These are phyloP conservation scores for Telfairia occidentalis DNA, from an alignment of 331 rosid species.

Conservation along the genomic window DNA sequence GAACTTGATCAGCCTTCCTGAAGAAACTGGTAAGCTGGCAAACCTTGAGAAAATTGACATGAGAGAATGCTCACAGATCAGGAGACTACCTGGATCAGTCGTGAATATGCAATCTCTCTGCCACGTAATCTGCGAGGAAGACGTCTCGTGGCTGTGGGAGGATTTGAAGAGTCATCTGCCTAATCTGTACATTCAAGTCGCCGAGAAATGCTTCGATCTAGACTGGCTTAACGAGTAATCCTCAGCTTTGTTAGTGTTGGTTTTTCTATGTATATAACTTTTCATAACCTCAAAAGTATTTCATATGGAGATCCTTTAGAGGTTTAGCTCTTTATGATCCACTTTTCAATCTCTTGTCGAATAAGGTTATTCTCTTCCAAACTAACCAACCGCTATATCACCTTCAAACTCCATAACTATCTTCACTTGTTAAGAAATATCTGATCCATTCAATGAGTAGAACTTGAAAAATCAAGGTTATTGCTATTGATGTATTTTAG, in stretches of 20 bases:
- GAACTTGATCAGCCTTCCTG: constrained; percentile 44
- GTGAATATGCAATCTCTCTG: constrained; percentile 35
- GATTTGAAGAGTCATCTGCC: constrained; percentile 36
- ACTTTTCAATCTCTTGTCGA: background rate
- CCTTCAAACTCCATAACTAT: no score
- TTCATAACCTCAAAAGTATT: background rate
- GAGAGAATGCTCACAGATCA: constrained; percentile 66
- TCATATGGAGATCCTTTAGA: background rate
- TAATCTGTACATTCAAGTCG: constrained; percentile 43
- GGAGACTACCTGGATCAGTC: constrained; percentile 40
- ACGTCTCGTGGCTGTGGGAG: constrained; percentile 56
- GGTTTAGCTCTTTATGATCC: background rate
- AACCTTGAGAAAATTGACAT: constrained; percentile 75
- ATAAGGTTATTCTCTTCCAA: background rate
- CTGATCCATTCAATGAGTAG: background rate
- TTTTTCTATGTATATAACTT: background rate
- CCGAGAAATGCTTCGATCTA: constrained; percentile 46
- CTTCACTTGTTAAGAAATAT: background rate
- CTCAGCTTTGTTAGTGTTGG: background rate
- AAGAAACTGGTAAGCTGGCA: constrained; percentile 35
- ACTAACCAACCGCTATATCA: background rate
- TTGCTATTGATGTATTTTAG: background rate
- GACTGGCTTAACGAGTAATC: constrained; percentile 69
- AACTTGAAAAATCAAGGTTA: background rate
- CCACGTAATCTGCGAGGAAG: constrained; percentile 68